A percentile compares a stretch with the other conserved stretches of the same genome.
These are phyloP conservation scores for Hydnomerulius pinastri DNA, from an alignment of 768 basidiomycete species.

Conservation along the genomic window DNA sequence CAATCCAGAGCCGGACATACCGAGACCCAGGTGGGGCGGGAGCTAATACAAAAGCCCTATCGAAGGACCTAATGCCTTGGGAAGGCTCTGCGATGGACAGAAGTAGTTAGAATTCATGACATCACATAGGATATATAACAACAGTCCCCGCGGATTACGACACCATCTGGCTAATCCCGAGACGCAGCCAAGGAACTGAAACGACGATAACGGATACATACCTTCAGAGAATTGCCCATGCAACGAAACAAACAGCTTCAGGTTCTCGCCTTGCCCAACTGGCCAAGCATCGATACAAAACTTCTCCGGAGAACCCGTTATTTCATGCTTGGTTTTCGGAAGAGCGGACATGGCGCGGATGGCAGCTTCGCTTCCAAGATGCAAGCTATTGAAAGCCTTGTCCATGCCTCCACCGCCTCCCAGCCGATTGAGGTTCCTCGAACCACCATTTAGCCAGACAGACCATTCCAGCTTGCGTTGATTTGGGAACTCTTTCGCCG, in stretches of 20 bases:
- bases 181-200: not conserved
- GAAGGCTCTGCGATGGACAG: slow-evolving; percentile 52
- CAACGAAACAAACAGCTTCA: slow-evolving; percentile 66
- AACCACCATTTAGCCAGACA: slow-evolving; percentile 63
- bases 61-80: slow-evolving; percentile 87
- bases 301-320: slow-evolving; percentile 73
- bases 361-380: slow-evolving; percentile 68
- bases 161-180: slow-evolving; percentile 14
- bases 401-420: slow-evolving; percentile 59
- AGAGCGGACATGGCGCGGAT: slow-evolving; percentile 61
- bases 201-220: slow-evolving; percentile 40
- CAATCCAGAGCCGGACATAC: slow-evolving; percentile 48
- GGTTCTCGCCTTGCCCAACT: slow-evolving; percentile 57
- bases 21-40: slow-evolving; percentile 80
- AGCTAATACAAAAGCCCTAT: slow-evolving; percentile 86
- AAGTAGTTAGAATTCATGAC: slow-evolving; percentile 21
- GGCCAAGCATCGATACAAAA: slow-evolving; percentile 90
- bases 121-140: slow-evolving; percentile 12
- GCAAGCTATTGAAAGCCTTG: slow-evolving; percentile 64
- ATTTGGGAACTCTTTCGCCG: slow-evolving; percentile 68
- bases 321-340: slow-evolving; percentile 82
- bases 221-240: slow-evolving; percentile 94
- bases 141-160: slow-evolving; percentile 4
- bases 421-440: slow-evolving; percentile 77
- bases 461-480: slow-evolving; percentile 83